Base-by-base conservation (phyloP, 768 basidiomycete species). In the Coprinopsis cinerea region DNA sequence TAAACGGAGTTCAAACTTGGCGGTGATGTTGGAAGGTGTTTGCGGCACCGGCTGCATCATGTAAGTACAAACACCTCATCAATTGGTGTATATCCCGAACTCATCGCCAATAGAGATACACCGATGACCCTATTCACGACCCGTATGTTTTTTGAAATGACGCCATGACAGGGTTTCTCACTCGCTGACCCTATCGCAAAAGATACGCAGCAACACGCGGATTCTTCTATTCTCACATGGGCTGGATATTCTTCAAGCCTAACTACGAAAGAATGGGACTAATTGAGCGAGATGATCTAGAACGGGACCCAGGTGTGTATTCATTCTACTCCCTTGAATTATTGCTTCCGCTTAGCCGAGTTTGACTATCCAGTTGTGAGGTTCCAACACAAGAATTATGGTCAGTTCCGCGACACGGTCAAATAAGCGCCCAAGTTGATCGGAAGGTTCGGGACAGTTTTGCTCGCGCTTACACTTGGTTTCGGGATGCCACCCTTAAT, bases 191-290 rank as follows among this genome's bases (percentile, higher is more conserved):
- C 22, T 7, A 7, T 47, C 10, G 24, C 23, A 10, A 22, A 35
- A 84, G 83, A 2, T 92, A 92, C 60, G 73, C 83, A 15, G 89
- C 88, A 0, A 84, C 85, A 0, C 72, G 75, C 23, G 88, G 89
- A 0, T 64, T 92, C 1, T 73, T 85, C 45, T 88, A 79, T 59
- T 84, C 86, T 4, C 88, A 90, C 56, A 78, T 89, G 71, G 89
- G 88, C 1, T 92, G 89, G 88, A 89, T 90, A 57, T 90, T 91
- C 63, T 81, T 71, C 68, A 87, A 88, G 62, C 80, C 85, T 1
- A 74, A 59, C 1, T 89, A 90, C 59, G 69, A 75, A 24, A 71
- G 78, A 18, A 68, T 90, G 68, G 69, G 73, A 34, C 61, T 79
- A 7, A 77, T 91, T 26, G 86, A 89, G 51, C 69, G 75, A 45